phyloP scores from a whole-genome alignment of 768 basidiomycete genomes.

The Boletus tomentosulus region DNA sequence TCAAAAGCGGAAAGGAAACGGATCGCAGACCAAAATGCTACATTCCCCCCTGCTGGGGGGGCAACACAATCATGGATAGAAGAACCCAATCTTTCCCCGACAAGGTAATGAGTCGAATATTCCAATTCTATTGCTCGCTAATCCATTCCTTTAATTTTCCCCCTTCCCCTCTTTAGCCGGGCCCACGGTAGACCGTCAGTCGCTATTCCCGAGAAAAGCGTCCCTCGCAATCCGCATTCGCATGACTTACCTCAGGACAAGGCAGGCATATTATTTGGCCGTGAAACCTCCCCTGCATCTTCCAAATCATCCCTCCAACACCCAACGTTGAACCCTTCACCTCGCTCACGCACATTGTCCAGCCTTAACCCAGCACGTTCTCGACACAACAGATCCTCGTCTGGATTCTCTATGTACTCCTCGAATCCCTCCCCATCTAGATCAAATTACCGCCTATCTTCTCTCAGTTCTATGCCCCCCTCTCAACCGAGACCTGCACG shows the following conservation, averaged over 20 bases:
- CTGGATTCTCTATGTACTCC: slow-evolving; percentile 37
- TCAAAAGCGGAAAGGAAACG: slow-evolving; percentile 36
- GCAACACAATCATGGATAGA: slow-evolving; percentile 5
- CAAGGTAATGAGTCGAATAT: slow-evolving; percentile 11
- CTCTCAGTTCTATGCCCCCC: slow-evolving; percentile 19
- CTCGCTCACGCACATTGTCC: slow-evolving; percentile 13
- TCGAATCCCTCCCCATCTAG: slow-evolving; percentile 16
- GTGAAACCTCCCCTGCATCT: slow-evolving; percentile 38
- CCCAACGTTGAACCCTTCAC: slow-evolving; percentile 7
- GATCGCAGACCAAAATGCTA: slow-evolving; percentile 36
- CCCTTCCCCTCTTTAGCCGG: slow-evolving; percentile 37
- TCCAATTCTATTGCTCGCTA: background rate
- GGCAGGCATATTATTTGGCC: slow-evolving; percentile 37
- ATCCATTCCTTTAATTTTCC: slow-evolving; percentile 3
- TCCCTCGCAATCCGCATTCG: slow-evolving; percentile 35
- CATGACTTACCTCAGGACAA: slow-evolving; percentile 38
- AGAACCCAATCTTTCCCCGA: background rate
- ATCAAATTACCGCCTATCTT: slow-evolving; percentile 8
- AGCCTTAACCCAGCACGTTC: slow-evolving; percentile 15
- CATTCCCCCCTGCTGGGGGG: slow-evolving; percentile 34
- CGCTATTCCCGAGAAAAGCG: slow-evolving; percentile 49
- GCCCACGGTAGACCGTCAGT: slow-evolving; percentile 42
- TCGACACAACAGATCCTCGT: slow-evolving; percentile 34
- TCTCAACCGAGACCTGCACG: slow-evolving; percentile 51
- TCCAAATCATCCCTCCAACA: slow-evolving; percentile 32